Conservation (phyloP, 176 grass and related monocot genomes). For the Oryza longistaminata region DNA sequence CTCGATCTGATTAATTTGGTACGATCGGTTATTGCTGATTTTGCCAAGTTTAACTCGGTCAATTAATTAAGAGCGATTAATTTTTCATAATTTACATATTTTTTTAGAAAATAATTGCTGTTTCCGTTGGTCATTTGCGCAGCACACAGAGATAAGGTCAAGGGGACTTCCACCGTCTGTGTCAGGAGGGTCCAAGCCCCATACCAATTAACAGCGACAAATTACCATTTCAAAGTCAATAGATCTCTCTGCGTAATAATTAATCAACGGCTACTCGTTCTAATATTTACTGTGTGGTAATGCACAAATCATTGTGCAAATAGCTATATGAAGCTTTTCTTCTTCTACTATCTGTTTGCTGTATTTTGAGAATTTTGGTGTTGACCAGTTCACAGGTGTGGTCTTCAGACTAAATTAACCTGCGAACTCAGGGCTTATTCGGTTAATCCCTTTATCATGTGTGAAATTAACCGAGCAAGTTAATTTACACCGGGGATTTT, state of each 20-base stretch:
- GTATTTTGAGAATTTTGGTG: no score
- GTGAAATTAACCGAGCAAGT: no score
- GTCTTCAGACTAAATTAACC: no score
- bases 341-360: no score
- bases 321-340: background rate
- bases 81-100: background rate
- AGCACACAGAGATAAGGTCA: slow-evolving; percentile 42
- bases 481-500: no score
- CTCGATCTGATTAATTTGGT: background rate
- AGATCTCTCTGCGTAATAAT: background rate
- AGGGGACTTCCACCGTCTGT: background rate
- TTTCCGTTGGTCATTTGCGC: background rate
- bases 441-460: background rate
- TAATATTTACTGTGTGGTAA: no score
- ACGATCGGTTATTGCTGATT: background rate
- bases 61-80: background rate
- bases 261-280: background rate
- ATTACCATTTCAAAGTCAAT: background rate
- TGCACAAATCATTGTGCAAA: background rate
- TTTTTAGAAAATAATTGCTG: background rate
- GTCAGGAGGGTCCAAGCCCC: background rate
- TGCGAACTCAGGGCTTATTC: no score
- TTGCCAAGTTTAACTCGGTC: background rate
- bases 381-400: no score
- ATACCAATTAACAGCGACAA: background rate